phyloP scores from a whole-genome alignment of 768 basidiomycete genomes.

The Rubroboletus pulcherrimus region DNA sequence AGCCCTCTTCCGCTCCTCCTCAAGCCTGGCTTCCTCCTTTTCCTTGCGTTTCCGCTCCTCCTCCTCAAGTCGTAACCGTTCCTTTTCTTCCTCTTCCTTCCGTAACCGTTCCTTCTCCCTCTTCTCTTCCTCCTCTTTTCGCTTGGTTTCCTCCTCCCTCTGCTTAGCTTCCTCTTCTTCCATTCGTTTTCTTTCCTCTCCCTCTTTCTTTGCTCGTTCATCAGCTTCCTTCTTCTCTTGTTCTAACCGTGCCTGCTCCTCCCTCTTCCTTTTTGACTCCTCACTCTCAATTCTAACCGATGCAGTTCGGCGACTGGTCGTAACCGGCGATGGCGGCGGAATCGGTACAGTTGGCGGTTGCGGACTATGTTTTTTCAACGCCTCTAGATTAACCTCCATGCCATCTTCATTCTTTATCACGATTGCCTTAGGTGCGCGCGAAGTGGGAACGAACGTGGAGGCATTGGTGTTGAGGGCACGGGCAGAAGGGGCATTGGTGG shows the following conservation, averaged over 20 bases:
- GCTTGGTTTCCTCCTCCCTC: slow-evolving; percentile 40
- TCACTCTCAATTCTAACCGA: slow-evolving; percentile 63
- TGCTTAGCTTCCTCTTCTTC: slow-evolving; percentile 44
- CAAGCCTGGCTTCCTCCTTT: slow-evolving; percentile 20
- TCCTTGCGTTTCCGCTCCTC: slow-evolving; percentile 35
- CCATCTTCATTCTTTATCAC: slow-evolving; percentile 66
- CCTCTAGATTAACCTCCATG: slow-evolving; percentile 56
- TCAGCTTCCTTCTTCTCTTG: slow-evolving; percentile 38
- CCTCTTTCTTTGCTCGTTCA: slow-evolving; percentile 35
- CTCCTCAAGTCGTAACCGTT: slow-evolving; percentile 28
- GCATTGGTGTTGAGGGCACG: slow-evolving; percentile 60
- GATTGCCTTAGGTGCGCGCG: slow-evolving; percentile 39
- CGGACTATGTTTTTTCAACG: slow-evolving; percentile 47
- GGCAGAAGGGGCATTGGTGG: slow-evolving; percentile 38
- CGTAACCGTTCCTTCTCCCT: slow-evolving; percentile 37
- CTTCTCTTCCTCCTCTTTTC: slow-evolving; percentile 42
- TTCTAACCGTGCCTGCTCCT: slow-evolving; percentile 41
- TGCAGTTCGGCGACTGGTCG: slow-evolving; percentile 25
- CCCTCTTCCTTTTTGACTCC: slow-evolving; percentile 50
- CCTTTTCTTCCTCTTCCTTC: slow-evolving; percentile 40
- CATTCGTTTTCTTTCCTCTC: slow-evolving; percentile 35
- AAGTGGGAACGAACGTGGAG: slow-evolving; percentile 59
- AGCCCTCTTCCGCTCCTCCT: slow-evolving; percentile 31
- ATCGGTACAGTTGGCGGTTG: slow-evolving; percentile 38
- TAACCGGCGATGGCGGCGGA: slow-evolving; percentile 34